Conservation (phyloP, 2,329 filamentous ascomycete genomes). For the Aspergillus aculeatus region DNA sequence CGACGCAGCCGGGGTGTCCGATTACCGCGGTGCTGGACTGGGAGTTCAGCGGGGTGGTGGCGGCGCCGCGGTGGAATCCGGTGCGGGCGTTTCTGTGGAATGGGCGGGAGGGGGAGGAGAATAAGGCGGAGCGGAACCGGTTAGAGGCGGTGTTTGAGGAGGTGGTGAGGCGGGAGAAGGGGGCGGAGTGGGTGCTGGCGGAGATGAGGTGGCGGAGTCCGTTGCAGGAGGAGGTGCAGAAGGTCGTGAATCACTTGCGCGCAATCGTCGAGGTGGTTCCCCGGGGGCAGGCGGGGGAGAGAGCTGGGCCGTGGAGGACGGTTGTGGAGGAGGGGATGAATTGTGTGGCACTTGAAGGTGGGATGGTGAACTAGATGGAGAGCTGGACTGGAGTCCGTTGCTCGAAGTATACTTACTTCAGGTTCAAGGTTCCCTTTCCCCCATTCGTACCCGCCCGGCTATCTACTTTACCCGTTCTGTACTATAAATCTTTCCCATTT, state of each 20-base stretch:
- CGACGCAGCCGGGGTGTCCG: constrained; percentile 7
- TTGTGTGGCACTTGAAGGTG: no score
- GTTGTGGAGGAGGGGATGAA: constrained; percentile 11
- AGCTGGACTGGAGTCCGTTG: no score
- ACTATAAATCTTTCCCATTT: no score
- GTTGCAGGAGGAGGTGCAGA: constrained; percentile 29
- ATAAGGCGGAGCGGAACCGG: constrained; percentile 23
- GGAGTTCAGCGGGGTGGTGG: constrained; percentile 42
- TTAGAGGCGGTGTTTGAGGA: constrained; percentile 27
- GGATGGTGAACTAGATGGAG: no score
- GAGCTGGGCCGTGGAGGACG: constrained; percentile 16
- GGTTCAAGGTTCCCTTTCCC: no score
- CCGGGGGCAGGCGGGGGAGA: constrained; percentile 20
- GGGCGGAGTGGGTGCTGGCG: constrained; percentile 15
- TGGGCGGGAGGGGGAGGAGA: constrained; percentile 18
- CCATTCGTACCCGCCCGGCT: no score
- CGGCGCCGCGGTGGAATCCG: constrained; percentile 38
- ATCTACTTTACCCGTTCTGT: no score
- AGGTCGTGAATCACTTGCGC: constrained; percentile 26
- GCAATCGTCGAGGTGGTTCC: constrained; percentile 33
- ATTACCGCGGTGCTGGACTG: constrained; percentile 40
- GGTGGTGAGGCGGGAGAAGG: constrained; percentile 17
- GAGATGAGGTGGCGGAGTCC: constrained; percentile 11
- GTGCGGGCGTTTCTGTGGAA: constrained; percentile 39
- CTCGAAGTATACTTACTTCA: no score